Base-by-base conservation (phyloP, 2,329 filamentous ascomycete genomes). In the Emericellopsis atlantica region DNA sequence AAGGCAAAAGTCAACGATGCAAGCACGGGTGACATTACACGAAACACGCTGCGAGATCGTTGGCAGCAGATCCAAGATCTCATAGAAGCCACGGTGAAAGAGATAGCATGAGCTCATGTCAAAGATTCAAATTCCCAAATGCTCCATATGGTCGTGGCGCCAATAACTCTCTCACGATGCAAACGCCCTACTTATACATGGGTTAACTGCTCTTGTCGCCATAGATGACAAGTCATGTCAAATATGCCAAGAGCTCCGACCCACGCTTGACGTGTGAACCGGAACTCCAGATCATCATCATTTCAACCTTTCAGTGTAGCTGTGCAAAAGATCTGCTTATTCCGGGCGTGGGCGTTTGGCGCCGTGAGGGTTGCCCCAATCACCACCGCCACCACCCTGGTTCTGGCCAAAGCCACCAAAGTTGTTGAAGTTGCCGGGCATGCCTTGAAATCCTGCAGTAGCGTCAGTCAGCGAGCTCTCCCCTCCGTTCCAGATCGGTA, bases 291-390 rank as follows among this genome's bases (percentile, higher is more conserved):
- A 21, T 4, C 18, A 21, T 5, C 18, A 21, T 21, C 18, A 5
- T 21, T 21, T 21, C 18, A 21, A 21, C 18, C 18, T 21, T 21
- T 21, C 18, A 21, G 18, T 21, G 18, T 21, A 21, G 18, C 18
- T 5, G 5, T 21, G 18, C 5, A 3, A 21, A 21, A 21, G 18
- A 21, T 5, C 18, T 21, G 18, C 18, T 29, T 67, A 72, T 56
- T 89, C 85, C 45, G 84, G 83, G 46, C 85, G 74, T 48, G 83
- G 81, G 49, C 85, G 72, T 65, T 92, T 92, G 4, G 80, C 79
- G 24, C 84, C 84, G 50, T 90, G 85, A 6, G 85, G 85, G 53
- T 90, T 90, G 69, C 84, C 84, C 60, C 77, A 78, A 42, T 80
- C 79, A 43, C 78, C 62, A 42, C 61, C 63, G 33, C 61, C 61